Evolutionary conservation across 2,329 filamentous ascomycete species (phyloP), one percentile per base, ranked within the genome.

Genomic region (Trichoderma lentiforme): DNA sequence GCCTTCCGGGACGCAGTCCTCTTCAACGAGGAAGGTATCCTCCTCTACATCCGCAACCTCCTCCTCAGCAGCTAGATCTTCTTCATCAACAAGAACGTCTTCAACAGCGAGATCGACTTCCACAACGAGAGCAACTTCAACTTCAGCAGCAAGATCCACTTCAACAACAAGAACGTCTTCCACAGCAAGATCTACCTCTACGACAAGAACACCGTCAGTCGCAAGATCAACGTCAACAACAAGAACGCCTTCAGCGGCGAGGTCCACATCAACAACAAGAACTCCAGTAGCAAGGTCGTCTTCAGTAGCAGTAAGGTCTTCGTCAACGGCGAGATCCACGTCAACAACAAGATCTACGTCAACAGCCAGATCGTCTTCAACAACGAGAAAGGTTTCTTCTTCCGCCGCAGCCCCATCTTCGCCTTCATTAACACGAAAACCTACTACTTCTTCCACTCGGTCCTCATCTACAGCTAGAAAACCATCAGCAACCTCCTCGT

Each of bases 311-410:
- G 28, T n/a, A 1, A 32, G 63, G 47, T 66, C 63, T n/a, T 56
- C 63, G 3, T 66, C 63, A 56, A 56, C 63, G 12, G 18, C 62
- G 28, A 32, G 62, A 18, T 65, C 62, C 18, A 65, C 43, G 4
- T 65, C 62, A 26, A 65, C 63, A 56, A 65, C 63, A 7, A 32
- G 63, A 18, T 36, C 63, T 5, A 18, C 47, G 1, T 58, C 53
- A 15, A 6, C 65, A 30, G 34, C 34, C 11, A 68, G 65, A n/a
- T 68, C 65, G 28, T n/a, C 65, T 18, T 68, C 65, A 18, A 60
- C 56, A 32, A 60, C 65, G 36, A 60, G 65, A n/a, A 60, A 60
- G 56, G 65, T 60, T 28, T 68, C 65, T 47, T 68, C 65, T 18
- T 68, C 65, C 9, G 34, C 60, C 8, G 51, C 51, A 14, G 7